Evolutionary conservation across 148 eudicot species (phyloP).

Genomic region (Heliamphora exappendiculata): DNA sequence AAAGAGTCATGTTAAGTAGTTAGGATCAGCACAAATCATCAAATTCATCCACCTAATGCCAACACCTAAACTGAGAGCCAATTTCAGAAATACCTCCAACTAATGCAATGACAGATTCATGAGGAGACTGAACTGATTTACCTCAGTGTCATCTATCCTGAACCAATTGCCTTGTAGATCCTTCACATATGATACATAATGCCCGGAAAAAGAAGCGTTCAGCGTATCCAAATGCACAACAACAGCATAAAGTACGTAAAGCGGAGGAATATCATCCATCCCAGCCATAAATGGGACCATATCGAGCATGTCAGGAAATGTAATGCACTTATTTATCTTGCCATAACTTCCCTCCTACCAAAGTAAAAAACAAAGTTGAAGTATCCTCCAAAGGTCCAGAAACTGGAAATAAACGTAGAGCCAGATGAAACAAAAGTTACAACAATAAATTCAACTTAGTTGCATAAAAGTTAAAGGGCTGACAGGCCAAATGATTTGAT

Average conservation of each 20-base stretch:
- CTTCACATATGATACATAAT: constrained; percentile 80
- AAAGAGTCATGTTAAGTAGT: not conserved
- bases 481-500: not conserved
- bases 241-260: constrained; percentile 80
- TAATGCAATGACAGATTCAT: not conserved
- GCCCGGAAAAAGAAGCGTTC: constrained; percentile 97
- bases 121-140: constrained; percentile 15
- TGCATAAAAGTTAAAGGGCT: not conserved
- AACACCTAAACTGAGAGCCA: not conserved
- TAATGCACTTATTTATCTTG: constrained; percentile 80
- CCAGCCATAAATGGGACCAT: constrained; percentile 94
- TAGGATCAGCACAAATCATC: not conserved
- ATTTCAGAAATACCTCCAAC: not conserved
- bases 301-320: constrained; percentile 87
- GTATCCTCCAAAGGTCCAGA: not conserved
- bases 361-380: constrained; percentile 9
- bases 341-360: constrained; percentile 86
- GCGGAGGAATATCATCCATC: constrained; percentile 75
- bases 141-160: constrained; percentile 88
- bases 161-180: constrained; percentile 79
- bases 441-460: not conserved
- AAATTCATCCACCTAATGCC: not conserved
- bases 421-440: not conserved
- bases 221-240: constrained; percentile 86
- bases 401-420: not conserved